Percentiles rank a stretch among this genome's conserved stretches.
phyloP scores from a whole-genome alignment of 345 rosid species.

The Adansonia digitata region DNA sequence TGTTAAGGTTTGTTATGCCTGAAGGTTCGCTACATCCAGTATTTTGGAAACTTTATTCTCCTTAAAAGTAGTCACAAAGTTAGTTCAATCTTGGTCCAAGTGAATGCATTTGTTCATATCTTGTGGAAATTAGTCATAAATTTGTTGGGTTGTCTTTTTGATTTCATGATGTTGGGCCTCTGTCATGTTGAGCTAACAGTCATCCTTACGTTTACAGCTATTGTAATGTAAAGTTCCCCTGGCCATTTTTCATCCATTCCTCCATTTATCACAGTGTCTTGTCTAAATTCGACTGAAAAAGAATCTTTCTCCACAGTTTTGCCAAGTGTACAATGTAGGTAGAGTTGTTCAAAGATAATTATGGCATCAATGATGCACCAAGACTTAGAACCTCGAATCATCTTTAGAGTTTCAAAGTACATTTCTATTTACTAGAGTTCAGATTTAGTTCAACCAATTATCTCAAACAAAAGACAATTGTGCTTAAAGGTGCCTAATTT shows the following conservation, averaged over 20 bases:
- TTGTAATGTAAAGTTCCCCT: background rate
- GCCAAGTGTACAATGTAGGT: background rate
- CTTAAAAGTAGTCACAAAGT: background rate
- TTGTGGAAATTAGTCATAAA: background rate
- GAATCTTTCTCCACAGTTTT: background rate
- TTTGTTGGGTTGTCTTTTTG: background rate
- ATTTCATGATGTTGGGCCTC: background rate
- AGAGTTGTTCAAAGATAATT: background rate
- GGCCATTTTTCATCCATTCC: background rate
- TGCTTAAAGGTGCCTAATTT: background rate
- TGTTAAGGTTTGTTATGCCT: background rate
- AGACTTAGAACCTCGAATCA: background rate
- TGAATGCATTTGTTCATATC: background rate
- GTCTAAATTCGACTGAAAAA: background rate
- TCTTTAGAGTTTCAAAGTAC: background rate
- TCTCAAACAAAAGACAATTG: no score
- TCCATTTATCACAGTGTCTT: background rate
- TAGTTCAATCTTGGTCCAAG: background rate
- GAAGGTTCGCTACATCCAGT: background rate
- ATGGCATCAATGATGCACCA: background rate
- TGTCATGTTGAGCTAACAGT: background rate
- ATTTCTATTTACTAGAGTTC: no score
- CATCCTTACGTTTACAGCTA: background rate
- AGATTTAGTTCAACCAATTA: background rate
- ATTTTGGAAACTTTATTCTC: background rate